Evolutionary conservation across 108 stramenopile genomes (phyloP), one percentile per base, ranked within the genome.

Genomic region (Skeletonema menzelii): DNA sequence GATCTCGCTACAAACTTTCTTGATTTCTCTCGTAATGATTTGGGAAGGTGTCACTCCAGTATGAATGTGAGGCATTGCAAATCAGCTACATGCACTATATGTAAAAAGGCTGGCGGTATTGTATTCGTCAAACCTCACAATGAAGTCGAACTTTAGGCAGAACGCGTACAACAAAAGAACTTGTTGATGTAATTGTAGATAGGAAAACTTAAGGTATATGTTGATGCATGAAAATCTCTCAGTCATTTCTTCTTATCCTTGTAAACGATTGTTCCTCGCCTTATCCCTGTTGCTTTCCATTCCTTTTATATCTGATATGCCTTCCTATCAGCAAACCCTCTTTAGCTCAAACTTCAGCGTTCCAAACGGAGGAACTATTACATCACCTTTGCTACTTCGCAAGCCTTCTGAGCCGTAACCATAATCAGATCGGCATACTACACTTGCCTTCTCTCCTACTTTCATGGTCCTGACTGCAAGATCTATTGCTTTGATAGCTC

Each of bases 401-500:
- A 75, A 82, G 2, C 89, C 87, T 62, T 88, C 87, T 22, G 70
- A 55, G 17, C 87, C 87, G 55, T 90, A 90, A 2, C 58, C 89
- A 72, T 90, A 90, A 46, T 90, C 86, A 28, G 82, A 65, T 32
- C 89, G 83, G 64, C 77, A 78, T 11, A 73, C 17, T 17, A 90
- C 26, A 19, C 57, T 34, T 5, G 82, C 63, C 4, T 19, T 13
- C 47, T 88, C 85, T 2, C 85, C 85, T 14, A 78, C 62, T 27
- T 38, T 71, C 86, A 87, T 87, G 38, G 32, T 64, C 46, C 72
- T 56, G 58, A 85, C 78, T 28, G 63, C 73, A 24, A 85, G 53
- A 35, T 85, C 76, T 56, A 82, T 82, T 2, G 71, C 84, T 49
- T 63, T 59, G 34, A 89, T 86, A 8, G 63, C 73, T 15, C 77